phyloP scores from a whole-genome alignment of 495 filamentous ascomycete genomes.

The Xeromyces bisporus region DNA sequence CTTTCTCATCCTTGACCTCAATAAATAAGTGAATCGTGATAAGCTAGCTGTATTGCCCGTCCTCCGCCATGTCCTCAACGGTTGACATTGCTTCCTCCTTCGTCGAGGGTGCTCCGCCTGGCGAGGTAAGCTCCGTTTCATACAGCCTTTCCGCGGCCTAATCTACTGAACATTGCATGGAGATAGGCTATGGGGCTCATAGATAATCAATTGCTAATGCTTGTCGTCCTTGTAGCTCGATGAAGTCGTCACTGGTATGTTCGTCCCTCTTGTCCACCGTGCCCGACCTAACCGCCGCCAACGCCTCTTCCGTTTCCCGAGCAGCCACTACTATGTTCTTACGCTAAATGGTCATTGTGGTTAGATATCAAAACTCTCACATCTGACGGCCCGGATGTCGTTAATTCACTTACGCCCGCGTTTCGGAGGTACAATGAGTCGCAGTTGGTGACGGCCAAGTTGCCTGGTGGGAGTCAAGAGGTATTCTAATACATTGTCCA shows the following conservation, averaged over 20 bases:
- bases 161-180: no score
- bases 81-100: conserved; percentile 65
- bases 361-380: conserved; percentile 81
- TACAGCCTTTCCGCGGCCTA: no score
- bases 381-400: conserved; percentile 45
- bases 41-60: no score
- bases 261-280: conserved; percentile 1
- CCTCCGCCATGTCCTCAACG: conserved; percentile 21
- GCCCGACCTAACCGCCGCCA: background rate
- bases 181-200: background rate
- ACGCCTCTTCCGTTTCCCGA: background rate
- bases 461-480: conserved; percentile 67
- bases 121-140: conserved; percentile 63
- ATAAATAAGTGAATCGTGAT: no score
- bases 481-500: no score
- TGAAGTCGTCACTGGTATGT: conserved; percentile 76
- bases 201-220: conserved; percentile 1
- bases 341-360: background rate
- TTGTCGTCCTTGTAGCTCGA: conserved; percentile 42
- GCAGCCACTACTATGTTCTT: conserved; percentile 7
- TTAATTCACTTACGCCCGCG: conserved; percentile 57
- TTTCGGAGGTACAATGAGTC: conserved; percentile 94
- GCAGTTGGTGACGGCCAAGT: conserved; percentile 74
- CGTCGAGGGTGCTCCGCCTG: conserved; percentile 85
- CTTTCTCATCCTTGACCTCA: no score